phyloP scores from a whole-genome alignment of 768 basidiomycete species.

The Boletus tomentosulus region DNA sequence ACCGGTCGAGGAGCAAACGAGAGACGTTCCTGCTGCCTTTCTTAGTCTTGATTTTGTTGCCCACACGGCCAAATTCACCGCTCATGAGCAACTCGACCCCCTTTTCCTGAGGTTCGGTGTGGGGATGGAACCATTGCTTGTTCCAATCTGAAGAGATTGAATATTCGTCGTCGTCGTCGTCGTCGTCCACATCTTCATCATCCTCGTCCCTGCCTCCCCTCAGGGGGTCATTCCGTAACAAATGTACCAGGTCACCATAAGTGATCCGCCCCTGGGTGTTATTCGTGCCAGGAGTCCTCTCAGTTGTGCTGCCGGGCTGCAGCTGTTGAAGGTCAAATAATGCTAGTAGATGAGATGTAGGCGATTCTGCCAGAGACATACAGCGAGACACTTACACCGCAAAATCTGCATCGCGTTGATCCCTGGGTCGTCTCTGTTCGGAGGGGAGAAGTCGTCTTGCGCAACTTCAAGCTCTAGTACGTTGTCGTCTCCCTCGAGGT shows the following conservation, averaged over 20 bases:
- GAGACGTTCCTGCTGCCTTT: slow-evolving; percentile 46
- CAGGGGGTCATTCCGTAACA: slow-evolving; percentile 11
- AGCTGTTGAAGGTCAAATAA: slow-evolving; percentile 27
- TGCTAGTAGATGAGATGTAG: slow-evolving; percentile 16
- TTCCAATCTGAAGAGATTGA: slow-evolving; percentile 24
- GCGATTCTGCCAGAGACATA: neutral
- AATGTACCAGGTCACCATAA: slow-evolving; percentile 24
- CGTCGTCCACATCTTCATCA: slow-evolving; percentile 38
- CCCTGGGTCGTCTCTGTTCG: neutral
- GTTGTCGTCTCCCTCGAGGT: slow-evolving; percentile 32
- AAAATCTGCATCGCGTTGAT: slow-evolving; percentile 24
- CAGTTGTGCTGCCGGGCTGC: slow-evolving; percentile 11
- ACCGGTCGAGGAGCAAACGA: slow-evolving; percentile 43
- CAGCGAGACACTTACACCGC: slow-evolving; percentile 21
- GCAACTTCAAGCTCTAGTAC: slow-evolving; percentile 33
- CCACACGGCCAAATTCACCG: slow-evolving; percentile 77
- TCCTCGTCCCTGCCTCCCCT: slow-evolving; percentile 37
- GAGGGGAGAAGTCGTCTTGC: slow-evolving; percentile 18
- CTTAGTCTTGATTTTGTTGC: slow-evolving; percentile 43
- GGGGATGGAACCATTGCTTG: slow-evolving; percentile 34
- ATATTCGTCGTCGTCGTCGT: slow-evolving; percentile 31
- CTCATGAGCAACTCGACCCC: slow-evolving; percentile 65
- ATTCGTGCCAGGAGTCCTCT: slow-evolving; percentile 3
- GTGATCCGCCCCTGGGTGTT: slow-evolving; percentile 13
- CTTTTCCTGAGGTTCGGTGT: slow-evolving; percentile 55